Evolutionary conservation across 2,329 filamentous ascomycete genomes (phyloP).

Genomic region (Cordyceps cateniannulata): DNA sequence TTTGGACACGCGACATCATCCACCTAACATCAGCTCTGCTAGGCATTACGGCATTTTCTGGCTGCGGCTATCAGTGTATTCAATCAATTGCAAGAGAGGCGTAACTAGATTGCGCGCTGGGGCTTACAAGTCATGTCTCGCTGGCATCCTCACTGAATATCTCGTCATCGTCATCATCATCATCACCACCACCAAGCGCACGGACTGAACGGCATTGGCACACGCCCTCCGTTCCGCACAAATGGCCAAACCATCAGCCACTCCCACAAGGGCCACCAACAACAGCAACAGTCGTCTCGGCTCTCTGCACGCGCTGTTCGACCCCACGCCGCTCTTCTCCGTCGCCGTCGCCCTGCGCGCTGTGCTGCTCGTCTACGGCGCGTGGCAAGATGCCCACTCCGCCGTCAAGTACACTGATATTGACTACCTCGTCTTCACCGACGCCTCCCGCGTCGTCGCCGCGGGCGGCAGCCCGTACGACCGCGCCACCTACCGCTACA

Average conservation of each 20-base stretch:
- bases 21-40: background rate
- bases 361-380: conserved; percentile 75
- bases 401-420: conserved; percentile 98
- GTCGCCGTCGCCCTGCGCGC: conserved; percentile 60
- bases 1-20: background rate
- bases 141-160: background rate
- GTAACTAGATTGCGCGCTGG: background rate
- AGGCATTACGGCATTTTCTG: background rate
- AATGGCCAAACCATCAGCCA: background rate
- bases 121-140: background rate
- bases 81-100: background rate
- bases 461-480: conserved; percentile 70
- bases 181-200: background rate
- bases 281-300: conserved; percentile 5
- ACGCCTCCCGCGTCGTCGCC: conserved; percentile 73
- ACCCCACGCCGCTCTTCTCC: conserved; percentile 44
- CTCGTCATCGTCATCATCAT: background rate
- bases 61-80: background rate
- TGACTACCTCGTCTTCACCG: conserved; percentile 97
- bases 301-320: conserved; percentile 22
- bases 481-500: conserved; percentile 94
- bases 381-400: conserved; percentile 87
- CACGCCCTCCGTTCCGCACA: background rate
- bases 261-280: background rate
- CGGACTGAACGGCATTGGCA: background rate